These are phyloP conservation scores for Nakazawaea anatomiae DNA, from an alignment of 805 yeast species.

Conservation along the genomic window DNA sequence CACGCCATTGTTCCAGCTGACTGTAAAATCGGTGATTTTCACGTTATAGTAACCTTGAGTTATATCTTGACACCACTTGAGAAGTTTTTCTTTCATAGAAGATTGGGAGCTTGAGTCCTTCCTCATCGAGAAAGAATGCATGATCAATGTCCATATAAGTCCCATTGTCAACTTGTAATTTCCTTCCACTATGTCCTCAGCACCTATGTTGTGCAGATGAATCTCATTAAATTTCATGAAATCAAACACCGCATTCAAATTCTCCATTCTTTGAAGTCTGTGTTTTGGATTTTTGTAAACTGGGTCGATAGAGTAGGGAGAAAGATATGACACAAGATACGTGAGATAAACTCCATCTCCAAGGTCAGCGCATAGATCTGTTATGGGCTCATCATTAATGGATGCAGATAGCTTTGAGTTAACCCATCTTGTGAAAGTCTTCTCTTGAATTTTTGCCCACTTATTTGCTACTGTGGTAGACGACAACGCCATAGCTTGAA, in stretches of 20 bases:
- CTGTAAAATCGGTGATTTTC: conserved; percentile 41
- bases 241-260: conserved; percentile 35
- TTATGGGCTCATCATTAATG: conserved; percentile 15
- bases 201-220: conserved; percentile 37
- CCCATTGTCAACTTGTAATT: conserved; percentile 41
- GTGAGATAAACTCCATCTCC: conserved; percentile 34
- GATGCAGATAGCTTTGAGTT: conserved; percentile 27
- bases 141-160: conserved; percentile 41
- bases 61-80: conserved; percentile 49
- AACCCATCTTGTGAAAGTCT: conserved; percentile 46
- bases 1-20: conserved; percentile 48
- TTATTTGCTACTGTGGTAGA: conserved; percentile 8
- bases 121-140: conserved; percentile 28
- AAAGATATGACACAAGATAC: conserved; percentile 29
- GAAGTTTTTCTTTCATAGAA: conserved; percentile 31
- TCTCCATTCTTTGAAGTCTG: conserved; percentile 41
- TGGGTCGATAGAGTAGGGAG: conserved; percentile 17
- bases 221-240: conserved; percentile 32
- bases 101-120: conserved; percentile 6
- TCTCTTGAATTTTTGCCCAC: conserved; percentile 41
- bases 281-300: conserved; percentile 31
- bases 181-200: conserved; percentile 45
- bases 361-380: conserved; percentile 27
- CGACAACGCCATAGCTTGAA: not conserved
- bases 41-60: conserved; percentile 31